These are phyloP conservation scores for Acer saccharum DNA, from an alignment of 345 rosid genomes.

Conservation along the genomic window DNA sequence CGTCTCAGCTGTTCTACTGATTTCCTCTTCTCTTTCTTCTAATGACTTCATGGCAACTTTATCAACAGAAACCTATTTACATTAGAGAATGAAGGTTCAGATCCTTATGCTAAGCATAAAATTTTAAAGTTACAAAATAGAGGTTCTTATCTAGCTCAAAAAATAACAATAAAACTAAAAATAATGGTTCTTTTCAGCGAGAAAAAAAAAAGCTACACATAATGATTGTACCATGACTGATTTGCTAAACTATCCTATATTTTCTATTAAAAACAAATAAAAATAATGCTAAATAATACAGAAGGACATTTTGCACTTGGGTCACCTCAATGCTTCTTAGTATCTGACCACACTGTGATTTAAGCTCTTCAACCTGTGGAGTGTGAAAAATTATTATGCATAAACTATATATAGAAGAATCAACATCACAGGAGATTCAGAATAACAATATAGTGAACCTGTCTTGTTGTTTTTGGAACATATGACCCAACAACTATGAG, in stretches of 20 bases:
- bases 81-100: too few relatives aligned
- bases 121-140: too few relatives aligned
- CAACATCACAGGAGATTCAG: not conserved
- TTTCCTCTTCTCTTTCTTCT: constrained; percentile 77
- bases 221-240: not conserved
- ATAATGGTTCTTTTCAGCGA: not conserved
- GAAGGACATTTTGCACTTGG: constrained; percentile 12
- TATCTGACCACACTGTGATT: constrained; percentile 56
- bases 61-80: constrained; percentile 74
- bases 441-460: constrained; percentile 49
- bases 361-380: constrained; percentile 83
- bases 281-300: constrained; percentile 9
- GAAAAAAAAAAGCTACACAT: not conserved
- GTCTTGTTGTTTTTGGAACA: constrained; percentile 96
- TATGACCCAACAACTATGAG: constrained; percentile 93
- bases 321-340: constrained; percentile 80
- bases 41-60: constrained; percentile 76
- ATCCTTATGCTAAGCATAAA: too few relatives aligned
- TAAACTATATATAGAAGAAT: not conserved
- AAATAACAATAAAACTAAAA: not conserved
- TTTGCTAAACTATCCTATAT: constrained; percentile 1
- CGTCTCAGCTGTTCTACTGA: constrained; percentile 73
- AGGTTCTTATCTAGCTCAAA: too few relatives aligned
- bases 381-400: not conserved
- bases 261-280: constrained; percentile 8